Percentiles rank a stretch among this genome's conserved stretches.
Conservation (phyloP, 2,329 filamentous ascomycete species). For the Lachnum nothofagi region DNA sequence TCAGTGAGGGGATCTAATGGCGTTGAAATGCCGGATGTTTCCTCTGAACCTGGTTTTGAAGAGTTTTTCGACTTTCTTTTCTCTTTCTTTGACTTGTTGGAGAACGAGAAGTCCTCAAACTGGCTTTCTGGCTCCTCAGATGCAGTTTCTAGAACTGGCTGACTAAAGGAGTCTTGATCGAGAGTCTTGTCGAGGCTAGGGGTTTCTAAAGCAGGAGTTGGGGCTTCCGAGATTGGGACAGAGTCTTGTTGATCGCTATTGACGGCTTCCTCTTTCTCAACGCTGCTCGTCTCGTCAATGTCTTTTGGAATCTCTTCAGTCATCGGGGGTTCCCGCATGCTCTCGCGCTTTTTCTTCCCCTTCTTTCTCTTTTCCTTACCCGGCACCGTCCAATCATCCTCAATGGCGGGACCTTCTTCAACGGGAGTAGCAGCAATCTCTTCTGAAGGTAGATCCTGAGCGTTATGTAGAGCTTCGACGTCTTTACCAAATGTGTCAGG, state of each 20-base stretch:
- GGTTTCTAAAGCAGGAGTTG: background rate
- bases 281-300: background rate
- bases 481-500: background rate
- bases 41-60: background rate
- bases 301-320: background rate
- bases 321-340: background rate
- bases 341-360: slow-evolving; percentile 12
- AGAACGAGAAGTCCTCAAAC: background rate
- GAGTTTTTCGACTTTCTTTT: slow-evolving; percentile 15
- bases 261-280: background rate
- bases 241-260: background rate
- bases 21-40: slow-evolving; percentile 1
- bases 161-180: background rate
- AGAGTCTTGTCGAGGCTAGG: background rate
- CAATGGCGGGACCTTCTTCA: background rate
- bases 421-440: background rate
- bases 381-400: background rate
- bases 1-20: background rate
- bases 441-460: background rate
- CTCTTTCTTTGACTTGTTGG: slow-evolving; percentile 15
- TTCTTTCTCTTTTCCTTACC: slow-evolving; percentile 41
- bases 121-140: background rate
- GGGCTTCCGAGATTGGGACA: background rate
- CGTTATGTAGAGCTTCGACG: background rate
- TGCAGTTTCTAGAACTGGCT: background rate